Conservation (phyloP, 768 basidiomycete genomes). For the Termitomyces sp. region DNA sequence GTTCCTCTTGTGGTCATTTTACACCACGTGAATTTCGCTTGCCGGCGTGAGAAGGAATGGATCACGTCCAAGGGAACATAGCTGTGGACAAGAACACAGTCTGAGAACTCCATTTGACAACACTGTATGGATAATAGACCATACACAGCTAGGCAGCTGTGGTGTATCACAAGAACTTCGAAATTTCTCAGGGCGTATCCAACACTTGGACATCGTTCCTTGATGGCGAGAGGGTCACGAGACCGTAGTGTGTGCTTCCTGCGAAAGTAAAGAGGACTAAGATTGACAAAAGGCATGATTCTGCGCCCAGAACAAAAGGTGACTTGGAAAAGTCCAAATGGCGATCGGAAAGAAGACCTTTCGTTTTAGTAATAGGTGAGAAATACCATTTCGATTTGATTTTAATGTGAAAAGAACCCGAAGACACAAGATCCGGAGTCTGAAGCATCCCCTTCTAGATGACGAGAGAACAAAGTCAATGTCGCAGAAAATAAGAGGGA, state of each 20-base stretch:
- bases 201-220: neutral
- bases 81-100: neutral
- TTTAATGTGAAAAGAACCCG: neutral
- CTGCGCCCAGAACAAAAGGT: no score
- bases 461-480: no score
- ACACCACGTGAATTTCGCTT: neutral
- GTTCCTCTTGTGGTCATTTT: no score
- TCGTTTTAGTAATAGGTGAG: neutral
- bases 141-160: no score
- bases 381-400: neutral
- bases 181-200: neutral
- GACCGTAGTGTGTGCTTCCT: neutral
- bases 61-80: neutral
- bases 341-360: neutral
- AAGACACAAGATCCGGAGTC: neutral
- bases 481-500: no score
- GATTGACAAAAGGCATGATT: no score
- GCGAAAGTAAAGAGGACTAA: neutral
- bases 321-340: no score
- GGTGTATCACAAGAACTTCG: neutral
- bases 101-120: no score
- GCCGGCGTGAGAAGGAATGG: neutral
- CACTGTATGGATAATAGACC: neutral
- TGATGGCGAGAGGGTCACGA: neutral
- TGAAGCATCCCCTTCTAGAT: neutral